These are phyloP conservation scores for Ascodesmis nigricans DNA, from an alignment of 495 filamentous ascomycete genomes.

Conservation along the genomic window DNA sequence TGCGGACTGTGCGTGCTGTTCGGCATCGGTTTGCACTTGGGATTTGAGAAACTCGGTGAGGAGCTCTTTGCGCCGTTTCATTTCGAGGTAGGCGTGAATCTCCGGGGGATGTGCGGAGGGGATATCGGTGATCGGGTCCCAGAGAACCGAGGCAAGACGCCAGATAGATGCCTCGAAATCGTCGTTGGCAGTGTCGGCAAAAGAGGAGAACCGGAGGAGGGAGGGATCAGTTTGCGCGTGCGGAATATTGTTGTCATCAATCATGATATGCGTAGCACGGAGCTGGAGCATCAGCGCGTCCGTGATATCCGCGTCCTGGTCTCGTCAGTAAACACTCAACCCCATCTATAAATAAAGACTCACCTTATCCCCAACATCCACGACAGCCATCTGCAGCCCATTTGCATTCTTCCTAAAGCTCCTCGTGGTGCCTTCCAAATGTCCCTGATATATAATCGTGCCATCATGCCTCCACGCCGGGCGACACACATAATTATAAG, in stretches of 20 bases:
- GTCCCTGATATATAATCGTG: slow-evolving; percentile 37
- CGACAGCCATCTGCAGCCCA: slow-evolving; percentile 12
- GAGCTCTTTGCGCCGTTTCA: slow-evolving; percentile 27
- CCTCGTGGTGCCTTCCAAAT: slow-evolving; percentile 15
- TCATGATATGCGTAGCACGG: slow-evolving; percentile 22
- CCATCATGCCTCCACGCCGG: slow-evolving; percentile 62
- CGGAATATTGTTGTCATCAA: slow-evolving; percentile 24
- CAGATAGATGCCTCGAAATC: too few relatives aligned
- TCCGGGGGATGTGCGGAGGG: slow-evolving; percentile 28
- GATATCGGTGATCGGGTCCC: slow-evolving; percentile 42
- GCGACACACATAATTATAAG: too few relatives aligned
- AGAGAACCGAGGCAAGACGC: slow-evolving; percentile 66
- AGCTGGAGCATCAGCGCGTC: slow-evolving; percentile 29
- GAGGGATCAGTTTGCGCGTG: too few relatives aligned
- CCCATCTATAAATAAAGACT: too few relatives aligned
- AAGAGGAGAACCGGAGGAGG: too few relatives aligned
- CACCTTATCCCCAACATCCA: slow-evolving; percentile 15
- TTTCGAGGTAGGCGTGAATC: slow-evolving; percentile 20
- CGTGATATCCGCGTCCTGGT: too few relatives aligned
- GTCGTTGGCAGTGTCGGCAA: too few relatives aligned
- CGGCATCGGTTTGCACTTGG: slow-evolving; percentile 35
- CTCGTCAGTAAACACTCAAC: too few relatives aligned
- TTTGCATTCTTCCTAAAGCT: slow-evolving; percentile 10
- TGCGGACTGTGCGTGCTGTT: slow-evolving; percentile 29
- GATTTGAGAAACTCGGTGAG: slow-evolving; percentile 39